Conservation (phyloP, 2,329 filamentous ascomycete species). For the Gremmenia infestans region DNA sequence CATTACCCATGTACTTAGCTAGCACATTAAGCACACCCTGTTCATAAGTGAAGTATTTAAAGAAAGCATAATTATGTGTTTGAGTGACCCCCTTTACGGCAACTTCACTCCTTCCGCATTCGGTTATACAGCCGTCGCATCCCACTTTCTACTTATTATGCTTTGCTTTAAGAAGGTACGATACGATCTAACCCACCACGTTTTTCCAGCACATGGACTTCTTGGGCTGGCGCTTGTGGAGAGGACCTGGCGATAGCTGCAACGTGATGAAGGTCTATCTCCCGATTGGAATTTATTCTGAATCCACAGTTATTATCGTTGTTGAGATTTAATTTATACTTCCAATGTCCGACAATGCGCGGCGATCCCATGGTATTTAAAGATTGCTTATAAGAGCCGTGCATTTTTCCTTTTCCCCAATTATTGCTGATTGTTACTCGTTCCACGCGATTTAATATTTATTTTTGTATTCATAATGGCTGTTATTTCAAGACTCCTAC, state of each 20-base stretch:
- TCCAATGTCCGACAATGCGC: not conserved
- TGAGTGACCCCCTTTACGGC: too few species aligned
- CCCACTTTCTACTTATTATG: not conserved
- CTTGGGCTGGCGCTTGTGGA: not conserved
- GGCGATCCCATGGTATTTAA: not conserved
- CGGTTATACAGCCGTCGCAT: not conserved
- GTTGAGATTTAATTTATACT: not conserved
- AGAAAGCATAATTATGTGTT: too few species aligned
- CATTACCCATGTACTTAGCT: too few species aligned
- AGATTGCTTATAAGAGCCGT: not conserved
- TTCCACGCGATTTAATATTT: not conserved
- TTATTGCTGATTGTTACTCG: too few species aligned
- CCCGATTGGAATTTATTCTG: not conserved
- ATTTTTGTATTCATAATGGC: constrained; percentile 12
- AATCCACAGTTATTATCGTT: not conserved
- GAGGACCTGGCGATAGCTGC: not conserved
- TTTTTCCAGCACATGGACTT: not conserved
- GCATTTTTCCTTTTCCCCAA: not conserved
- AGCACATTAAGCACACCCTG: too few species aligned
- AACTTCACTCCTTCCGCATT: not conserved
- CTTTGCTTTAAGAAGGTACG: not conserved
- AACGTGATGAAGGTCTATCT: not conserved
- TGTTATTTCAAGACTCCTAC: constrained; percentile 13
- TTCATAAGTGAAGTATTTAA: too few species aligned
- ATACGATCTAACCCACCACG: not conserved